Conservation (phyloP, 1,284 basidiomycete species). For the Irpex rosettiformis region DNA sequence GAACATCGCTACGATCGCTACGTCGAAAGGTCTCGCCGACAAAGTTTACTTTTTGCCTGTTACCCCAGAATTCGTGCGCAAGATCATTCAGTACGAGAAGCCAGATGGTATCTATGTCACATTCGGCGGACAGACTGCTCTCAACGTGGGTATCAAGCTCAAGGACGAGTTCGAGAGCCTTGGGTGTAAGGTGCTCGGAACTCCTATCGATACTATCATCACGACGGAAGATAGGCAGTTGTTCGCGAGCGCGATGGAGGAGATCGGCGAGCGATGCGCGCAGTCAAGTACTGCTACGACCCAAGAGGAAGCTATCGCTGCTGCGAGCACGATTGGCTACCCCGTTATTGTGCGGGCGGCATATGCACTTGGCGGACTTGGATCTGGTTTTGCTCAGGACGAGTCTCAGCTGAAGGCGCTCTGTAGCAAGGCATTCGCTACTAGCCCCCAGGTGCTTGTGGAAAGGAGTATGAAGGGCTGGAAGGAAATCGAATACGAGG, state of each 20-base stretch:
- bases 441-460: constrained; percentile 94
- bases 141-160: constrained; percentile 96
- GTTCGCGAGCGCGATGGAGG: constrained; percentile 93
- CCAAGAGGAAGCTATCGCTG: constrained; percentile 79
- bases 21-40: constrained; percentile 95
- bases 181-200: constrained; percentile 93
- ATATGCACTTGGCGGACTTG: constrained; percentile 93
- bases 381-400: constrained; percentile 92
- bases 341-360: constrained; percentile 97
- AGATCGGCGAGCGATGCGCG: constrained; percentile 95
- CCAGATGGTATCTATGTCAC: constrained; percentile 99
- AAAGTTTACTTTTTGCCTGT: constrained; percentile 99
- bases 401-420: constrained; percentile 85
- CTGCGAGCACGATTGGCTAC: constrained; percentile 90
- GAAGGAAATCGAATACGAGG: constrained; percentile 99
- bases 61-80: constrained; percentile 95
- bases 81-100: constrained; percentile 97
- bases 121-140: constrained; percentile 96
- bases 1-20: constrained; percentile 99
- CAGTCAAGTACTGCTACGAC: constrained; percentile 84
- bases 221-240: constrained; percentile 96
- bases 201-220: constrained; percentile 97
- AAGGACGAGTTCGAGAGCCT: constrained; percentile 91
- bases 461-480: constrained; percentile 99
- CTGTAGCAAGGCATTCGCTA: constrained; percentile 94